Conservation (phyloP, 768 basidiomycete genomes). For the Boletus subparvulus region DNA sequence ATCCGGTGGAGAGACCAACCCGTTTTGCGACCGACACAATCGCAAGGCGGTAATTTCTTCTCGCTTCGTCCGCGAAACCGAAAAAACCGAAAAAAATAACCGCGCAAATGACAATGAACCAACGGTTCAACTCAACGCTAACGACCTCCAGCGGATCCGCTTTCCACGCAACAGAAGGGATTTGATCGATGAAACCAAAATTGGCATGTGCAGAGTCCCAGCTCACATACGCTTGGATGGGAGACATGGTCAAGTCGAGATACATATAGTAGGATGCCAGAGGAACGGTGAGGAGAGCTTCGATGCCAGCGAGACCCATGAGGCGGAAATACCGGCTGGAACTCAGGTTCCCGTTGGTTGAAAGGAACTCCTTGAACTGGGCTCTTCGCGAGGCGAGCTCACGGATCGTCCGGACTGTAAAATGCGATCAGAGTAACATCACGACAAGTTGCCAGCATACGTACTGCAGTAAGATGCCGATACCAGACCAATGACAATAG, state of each 20-base stretch:
- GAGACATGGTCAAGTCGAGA: conserved; percentile 29
- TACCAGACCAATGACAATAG: conserved; percentile 40
- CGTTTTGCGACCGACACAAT: conserved; percentile 38
- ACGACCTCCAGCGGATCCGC: conserved; percentile 7
- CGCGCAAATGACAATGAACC: conserved; percentile 47
- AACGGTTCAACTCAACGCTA: conserved; percentile 45
- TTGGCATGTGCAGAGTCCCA: conserved; percentile 49
- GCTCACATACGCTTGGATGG: conserved; percentile 39
- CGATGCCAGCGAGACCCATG: conserved; percentile 49
- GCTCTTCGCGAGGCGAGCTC: conserved; percentile 30
- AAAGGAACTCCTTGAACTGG: conserved; percentile 39
- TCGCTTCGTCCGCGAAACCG: conserved; percentile 67
- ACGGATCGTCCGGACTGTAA: conserved; percentile 31
- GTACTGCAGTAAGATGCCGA: conserved; percentile 43
- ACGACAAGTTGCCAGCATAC: conserved; percentile 2
- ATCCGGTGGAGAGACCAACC: conserved; percentile 33
- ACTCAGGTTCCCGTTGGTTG: conserved; percentile 42
- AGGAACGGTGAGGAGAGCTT: conserved; percentile 42
- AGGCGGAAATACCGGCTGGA: conserved; percentile 61
- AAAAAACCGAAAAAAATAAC: conserved; percentile 68
- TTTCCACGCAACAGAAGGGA: conserved; percentile 45
- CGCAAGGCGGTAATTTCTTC: conserved; percentile 50
- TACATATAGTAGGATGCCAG: conserved; percentile 39
- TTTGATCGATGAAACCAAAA: conserved; percentile 38
- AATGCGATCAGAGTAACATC: background rate